Evolutionary conservation across 225 moss, liverwort and hornwort genomes (phyloP).

Genomic region (Lunularia cruciata): DNA sequence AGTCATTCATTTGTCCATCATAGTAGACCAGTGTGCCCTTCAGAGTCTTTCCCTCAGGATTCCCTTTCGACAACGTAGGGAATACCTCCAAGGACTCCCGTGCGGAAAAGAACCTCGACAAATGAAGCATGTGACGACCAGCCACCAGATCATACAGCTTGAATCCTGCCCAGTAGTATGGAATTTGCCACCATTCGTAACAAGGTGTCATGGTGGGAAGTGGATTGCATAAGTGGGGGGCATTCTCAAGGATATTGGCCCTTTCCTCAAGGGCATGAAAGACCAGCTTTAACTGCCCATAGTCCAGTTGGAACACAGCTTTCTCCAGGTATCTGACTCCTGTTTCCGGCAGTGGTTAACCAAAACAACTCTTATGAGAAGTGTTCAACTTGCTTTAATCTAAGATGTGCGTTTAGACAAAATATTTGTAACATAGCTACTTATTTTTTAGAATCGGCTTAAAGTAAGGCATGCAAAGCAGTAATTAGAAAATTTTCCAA

Average conservation of each 20-base stretch:
- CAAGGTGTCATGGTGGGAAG: slow-evolving; percentile 99
- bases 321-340: slow-evolving; percentile 94
- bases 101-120: slow-evolving; percentile 81
- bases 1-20: slow-evolving; percentile 99
- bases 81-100: slow-evolving; percentile 82
- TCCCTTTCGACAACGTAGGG: slow-evolving; percentile 77
- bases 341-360: too few relatives aligned
- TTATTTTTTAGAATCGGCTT: too few relatives aligned
- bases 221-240: slow-evolving; percentile 85
- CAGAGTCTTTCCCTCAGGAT: slow-evolving; percentile 65
- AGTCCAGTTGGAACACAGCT: slow-evolving; percentile 90
- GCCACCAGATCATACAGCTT: slow-evolving; percentile 96
- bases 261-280: slow-evolving; percentile 92
- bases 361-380: too few relatives aligned
- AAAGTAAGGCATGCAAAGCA: too few relatives aligned
- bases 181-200: slow-evolving; percentile 99
- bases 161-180: slow-evolving; percentile 95
- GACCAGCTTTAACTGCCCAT: slow-evolving; percentile 90
- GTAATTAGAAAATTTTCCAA: too few relatives aligned
- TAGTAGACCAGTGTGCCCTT: slow-evolving; percentile 97
- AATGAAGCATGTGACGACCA: slow-evolving; percentile 83
- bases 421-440: too few relatives aligned
- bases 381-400: too few relatives aligned
- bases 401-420: too few relatives aligned
- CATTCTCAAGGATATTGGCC: slow-evolving; percentile 78